A percentile compares a stretch with the other conserved stretches of the same genome.
Evolutionary conservation across 164 flowering plant species (phyloP).

Genomic region (Taxillus chinensis): DNA sequence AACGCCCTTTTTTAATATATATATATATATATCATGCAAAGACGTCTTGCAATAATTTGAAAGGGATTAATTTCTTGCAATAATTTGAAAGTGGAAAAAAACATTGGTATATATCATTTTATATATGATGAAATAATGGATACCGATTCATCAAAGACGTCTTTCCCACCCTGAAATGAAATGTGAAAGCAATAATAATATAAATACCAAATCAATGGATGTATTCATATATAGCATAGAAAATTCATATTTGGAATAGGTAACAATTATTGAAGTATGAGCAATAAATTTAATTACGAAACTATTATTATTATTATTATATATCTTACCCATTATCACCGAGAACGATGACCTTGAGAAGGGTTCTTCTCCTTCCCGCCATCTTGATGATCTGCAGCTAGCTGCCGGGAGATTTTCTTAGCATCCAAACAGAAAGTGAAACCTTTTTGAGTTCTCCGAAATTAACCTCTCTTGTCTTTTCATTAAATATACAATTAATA

Average conservation of each 20-base stretch:
- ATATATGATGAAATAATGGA: neutral
- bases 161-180: constrained; percentile 1
- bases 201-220: neutral
- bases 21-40: no score
- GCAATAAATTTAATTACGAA: neutral
- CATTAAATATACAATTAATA: no score
- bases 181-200: neutral
- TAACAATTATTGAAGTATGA: neutral
- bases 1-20: no score
- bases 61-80: neutral
- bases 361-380: neutral
- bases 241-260: neutral
- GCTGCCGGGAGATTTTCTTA: no score
- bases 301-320: neutral
- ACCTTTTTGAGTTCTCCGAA: no score
- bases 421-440: no score
- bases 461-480: no score
- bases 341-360: neutral
- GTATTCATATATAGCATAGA: neutral
- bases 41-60: no score
- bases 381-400: neutral
- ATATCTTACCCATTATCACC: neutral
- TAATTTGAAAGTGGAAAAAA: neutral
- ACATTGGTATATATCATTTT: no score
- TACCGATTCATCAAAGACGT: constrained; percentile 2